Evolutionary conservation across 805 yeast genomes (phyloP).

Genomic region (Cyberlindnera euphorbiiphila): DNA sequence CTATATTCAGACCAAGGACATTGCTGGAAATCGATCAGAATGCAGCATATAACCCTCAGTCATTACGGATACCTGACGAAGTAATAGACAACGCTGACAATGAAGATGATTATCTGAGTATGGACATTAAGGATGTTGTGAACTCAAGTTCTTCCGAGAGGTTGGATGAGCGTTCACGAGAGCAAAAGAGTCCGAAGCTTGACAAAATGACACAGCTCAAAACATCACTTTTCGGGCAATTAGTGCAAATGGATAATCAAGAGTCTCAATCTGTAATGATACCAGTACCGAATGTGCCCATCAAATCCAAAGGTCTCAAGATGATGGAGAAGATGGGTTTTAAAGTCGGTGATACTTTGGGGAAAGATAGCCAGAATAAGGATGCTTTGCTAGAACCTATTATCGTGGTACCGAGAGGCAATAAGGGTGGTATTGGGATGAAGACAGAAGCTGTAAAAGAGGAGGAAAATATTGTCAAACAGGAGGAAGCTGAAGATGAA

Average conservation of each 20-base stretch:
- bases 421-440: constrained; percentile 25
- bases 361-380: constrained; percentile 25
- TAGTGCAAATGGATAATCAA: background rate
- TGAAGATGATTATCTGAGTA: constrained; percentile 29
- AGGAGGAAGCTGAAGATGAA: constrained; percentile 16
- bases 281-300: constrained; percentile 7
- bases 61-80: background rate
- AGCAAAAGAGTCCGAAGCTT: too few species aligned
- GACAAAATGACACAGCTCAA: constrained; percentile 11
- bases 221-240: constrained; percentile 24
- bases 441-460: constrained; percentile 4
- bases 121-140: constrained; percentile 23
- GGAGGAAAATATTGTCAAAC: constrained; percentile 3
- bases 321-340: constrained; percentile 63
- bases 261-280: background rate
- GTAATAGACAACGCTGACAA: constrained; percentile 9
- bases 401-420: constrained; percentile 15
- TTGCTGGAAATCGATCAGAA: background rate
- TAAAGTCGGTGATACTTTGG: constrained; percentile 43
- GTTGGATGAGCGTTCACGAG: too few species aligned
- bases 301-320: constrained; percentile 40
- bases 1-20: constrained; percentile 6
- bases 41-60: background rate
- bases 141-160: too few species aligned
- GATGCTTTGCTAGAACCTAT: constrained; percentile 34